phyloP scores from a whole-genome alignment of 768 basidiomycete species.

The Russula olivacea region DNA sequence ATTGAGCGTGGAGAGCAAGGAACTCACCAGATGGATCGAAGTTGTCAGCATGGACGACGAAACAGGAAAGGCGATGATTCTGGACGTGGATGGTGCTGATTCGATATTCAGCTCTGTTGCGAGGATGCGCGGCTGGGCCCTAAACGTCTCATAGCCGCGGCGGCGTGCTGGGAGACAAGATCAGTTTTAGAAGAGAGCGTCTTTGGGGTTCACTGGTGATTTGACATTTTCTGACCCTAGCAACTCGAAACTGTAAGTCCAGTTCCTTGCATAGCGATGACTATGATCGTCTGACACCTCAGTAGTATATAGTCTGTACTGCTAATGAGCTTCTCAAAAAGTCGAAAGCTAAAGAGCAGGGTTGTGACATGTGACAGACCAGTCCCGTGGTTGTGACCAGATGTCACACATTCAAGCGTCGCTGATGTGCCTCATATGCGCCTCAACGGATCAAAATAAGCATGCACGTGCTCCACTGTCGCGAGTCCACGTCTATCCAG shows the following conservation, averaged over 20 bases:
- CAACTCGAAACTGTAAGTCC: not conserved
- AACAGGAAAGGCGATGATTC: slow-evolving; percentile 7
- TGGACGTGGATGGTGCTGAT: slow-evolving; percentile 10
- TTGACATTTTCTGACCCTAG: not conserved
- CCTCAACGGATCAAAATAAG: too few species aligned
- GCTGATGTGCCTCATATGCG: too few species aligned
- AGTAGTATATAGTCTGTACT: not conserved
- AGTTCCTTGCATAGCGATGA: too few species aligned
- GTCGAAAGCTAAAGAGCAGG: too few species aligned
- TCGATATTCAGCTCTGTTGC: slow-evolving; percentile 12
- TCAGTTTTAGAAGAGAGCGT: not conserved
- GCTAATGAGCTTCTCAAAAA: not conserved
- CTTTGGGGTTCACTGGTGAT: not conserved
- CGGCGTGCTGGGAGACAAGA: not conserved
- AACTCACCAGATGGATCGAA: slow-evolving; percentile 75
- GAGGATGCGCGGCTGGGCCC: slow-evolving; percentile 18
- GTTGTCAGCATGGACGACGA: slow-evolving; percentile 55
- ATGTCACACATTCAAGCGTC: not conserved
- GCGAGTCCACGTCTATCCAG: too few species aligned
- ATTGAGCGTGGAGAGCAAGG: slow-evolving; percentile 80
- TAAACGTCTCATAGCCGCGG: not conserved
- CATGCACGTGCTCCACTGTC: too few species aligned
- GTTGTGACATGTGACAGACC: not conserved
- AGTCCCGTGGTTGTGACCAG: not conserved
- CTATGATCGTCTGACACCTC: not conserved